Percentiles rank a stretch among this genome's conserved stretches.
phyloP scores from a whole-genome alignment of 2,329 filamentous ascomycete genomes.

The Talaromyces verruculosus region DNA sequence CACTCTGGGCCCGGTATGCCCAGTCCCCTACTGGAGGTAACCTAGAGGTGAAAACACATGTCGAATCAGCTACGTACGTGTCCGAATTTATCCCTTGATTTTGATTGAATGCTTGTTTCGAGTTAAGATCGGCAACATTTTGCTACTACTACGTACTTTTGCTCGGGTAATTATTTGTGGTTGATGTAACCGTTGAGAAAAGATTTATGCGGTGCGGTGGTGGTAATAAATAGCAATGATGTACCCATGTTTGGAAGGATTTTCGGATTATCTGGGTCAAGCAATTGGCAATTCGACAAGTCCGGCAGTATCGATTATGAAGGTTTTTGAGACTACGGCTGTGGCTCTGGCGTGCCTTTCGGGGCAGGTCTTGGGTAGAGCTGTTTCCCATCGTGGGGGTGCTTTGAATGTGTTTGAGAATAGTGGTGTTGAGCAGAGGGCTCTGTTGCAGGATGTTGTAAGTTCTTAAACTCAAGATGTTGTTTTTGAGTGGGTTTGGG shows the following conservation, averaged over 20 bases:
- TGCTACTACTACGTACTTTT: background rate
- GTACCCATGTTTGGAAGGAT: background rate
- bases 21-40: background rate
- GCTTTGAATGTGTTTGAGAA: conserved; percentile 48
- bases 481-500: background rate
- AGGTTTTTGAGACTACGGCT: conserved; percentile 34
- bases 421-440: conserved; percentile 45
- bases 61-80: background rate
- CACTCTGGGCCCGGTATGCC: background rate
- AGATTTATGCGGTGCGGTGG: background rate
- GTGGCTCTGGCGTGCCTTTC: conserved; percentile 41
- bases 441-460: conserved; percentile 57
- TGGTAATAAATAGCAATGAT: background rate
- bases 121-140: background rate
- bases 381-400: conserved; percentile 52
- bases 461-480: conserved; percentile 26
- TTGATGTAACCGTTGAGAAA: background rate
- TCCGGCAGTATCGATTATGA: conserved; percentile 33
- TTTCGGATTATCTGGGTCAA: background rate
- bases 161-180: background rate
- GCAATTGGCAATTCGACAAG: background rate
- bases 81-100: background rate
- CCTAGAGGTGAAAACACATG: background rate
- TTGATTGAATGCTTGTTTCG: background rate
- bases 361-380: conserved; percentile 48